Evolutionary conservation across 768 basidiomycete genomes (phyloP).

Genomic region (Termitomyces bulborhizus): DNA sequence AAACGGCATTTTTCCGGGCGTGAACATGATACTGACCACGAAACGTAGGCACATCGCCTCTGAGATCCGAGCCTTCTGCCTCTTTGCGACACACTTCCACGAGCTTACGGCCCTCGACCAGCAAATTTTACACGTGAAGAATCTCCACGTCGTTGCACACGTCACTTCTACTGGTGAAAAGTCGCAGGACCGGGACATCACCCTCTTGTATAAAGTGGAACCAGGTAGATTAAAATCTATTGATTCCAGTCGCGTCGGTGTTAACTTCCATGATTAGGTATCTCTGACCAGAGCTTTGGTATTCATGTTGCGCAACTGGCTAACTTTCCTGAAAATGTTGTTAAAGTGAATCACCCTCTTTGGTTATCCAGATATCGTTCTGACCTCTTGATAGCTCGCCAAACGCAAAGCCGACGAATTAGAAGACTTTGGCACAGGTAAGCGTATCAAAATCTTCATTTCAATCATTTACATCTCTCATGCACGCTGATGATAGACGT

Average conservation of each 20-base stretch:
- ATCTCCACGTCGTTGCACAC: slow-evolving; percentile 93
- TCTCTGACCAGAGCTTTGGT: slow-evolving; percentile 97
- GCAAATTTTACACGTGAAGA: slow-evolving; percentile 82
- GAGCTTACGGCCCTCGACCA: slow-evolving; percentile 91
- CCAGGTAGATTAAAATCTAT: slow-evolving; percentile 50
- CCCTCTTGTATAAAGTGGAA: slow-evolving; percentile 89
- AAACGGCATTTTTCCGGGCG: not conserved
- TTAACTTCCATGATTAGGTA: slow-evolving; percentile 38
- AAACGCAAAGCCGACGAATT: slow-evolving; percentile 88
- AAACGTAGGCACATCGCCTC: slow-evolving; percentile 79
- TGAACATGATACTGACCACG: not conserved
- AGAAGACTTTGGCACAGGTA: slow-evolving; percentile 64
- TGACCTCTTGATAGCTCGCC: slow-evolving; percentile 52
- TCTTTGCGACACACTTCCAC: slow-evolving; percentile 98
- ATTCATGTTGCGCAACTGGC: slow-evolving; percentile 98
- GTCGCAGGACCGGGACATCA: slow-evolving; percentile 67
- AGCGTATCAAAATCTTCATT: not conserved
- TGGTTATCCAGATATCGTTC: not conserved
- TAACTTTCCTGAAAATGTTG: slow-evolving; percentile 92
- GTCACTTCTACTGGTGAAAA: slow-evolving; percentile 77
- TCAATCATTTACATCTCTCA: not conserved
- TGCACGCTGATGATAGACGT: not conserved
- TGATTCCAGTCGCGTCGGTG: not conserved
- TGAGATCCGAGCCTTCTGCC: slow-evolving; percentile 86
- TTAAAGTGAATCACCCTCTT: slow-evolving; percentile 51